Conservation (phyloP, 2,329 filamentous ascomycete species). For the Pestalotiopsis sp. region DNA sequence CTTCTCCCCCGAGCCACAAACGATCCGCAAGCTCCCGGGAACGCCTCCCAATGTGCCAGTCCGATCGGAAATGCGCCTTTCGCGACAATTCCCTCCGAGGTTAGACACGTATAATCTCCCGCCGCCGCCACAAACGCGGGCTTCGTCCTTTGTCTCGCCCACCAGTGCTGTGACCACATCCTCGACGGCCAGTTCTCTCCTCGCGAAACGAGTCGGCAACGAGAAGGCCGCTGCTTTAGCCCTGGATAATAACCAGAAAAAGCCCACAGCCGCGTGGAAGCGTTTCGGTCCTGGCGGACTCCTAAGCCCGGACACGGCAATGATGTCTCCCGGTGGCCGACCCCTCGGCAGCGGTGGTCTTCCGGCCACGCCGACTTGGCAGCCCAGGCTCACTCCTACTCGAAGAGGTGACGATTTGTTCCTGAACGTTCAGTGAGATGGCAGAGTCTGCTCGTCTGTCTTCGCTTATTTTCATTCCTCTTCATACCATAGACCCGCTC, state of each 20-base stretch:
- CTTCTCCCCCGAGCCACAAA: conserved; percentile 24
- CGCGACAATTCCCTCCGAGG: conserved; percentile 10
- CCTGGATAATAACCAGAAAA: conserved; percentile 28
- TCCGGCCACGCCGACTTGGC: conserved; percentile 57
- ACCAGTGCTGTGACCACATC: conserved; percentile 25
- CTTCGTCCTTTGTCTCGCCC: conserved; percentile 25
- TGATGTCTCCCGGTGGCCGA: conserved; percentile 18
- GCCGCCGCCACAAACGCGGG: conserved; percentile 15
- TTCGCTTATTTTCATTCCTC: background rate
- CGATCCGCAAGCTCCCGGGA: conserved; percentile 20
- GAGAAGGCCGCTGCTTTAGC: conserved; percentile 49
- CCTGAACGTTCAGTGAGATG: conserved; percentile 50
- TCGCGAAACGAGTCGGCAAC: conserved; percentile 52
- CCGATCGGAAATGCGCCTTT: conserved; percentile 10
- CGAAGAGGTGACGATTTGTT: conserved; percentile 66
- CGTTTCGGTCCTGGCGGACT: conserved; percentile 19
- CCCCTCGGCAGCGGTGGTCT: conserved; percentile 24
- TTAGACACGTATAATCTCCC: conserved; percentile 12
- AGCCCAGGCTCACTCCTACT: conserved; percentile 66
- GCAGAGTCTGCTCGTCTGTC: background rate
- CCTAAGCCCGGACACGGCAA: conserved; percentile 20
- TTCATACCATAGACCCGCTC: background rate
- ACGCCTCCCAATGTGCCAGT: conserved; percentile 18
- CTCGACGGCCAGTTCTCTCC: conserved; percentile 41
- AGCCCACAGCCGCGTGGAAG: conserved; percentile 23